Percentiles rank a stretch among this genome's conserved stretches.
Evolutionary conservation across 2,329 filamentous ascomycete genomes (phyloP).

Genomic region (Fusarium sp.): DNA sequence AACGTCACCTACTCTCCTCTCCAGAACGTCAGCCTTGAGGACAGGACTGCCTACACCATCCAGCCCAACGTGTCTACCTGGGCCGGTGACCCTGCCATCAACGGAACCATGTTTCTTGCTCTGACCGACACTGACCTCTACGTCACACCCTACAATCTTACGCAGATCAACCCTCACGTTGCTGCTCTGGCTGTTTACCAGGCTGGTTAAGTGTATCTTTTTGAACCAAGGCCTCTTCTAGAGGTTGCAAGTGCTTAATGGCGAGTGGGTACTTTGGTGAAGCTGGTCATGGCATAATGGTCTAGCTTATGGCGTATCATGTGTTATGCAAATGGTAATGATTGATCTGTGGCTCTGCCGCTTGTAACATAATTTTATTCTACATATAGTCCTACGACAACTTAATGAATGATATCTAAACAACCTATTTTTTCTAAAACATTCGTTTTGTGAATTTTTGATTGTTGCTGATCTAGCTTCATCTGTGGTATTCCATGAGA

Average conservation of each 20-base stretch:
- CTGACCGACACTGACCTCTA: conserved; percentile 75
- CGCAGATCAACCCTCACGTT: conserved; percentile 79
- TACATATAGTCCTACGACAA: not conserved
- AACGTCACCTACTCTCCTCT: conserved; percentile 77
- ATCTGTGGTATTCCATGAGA: not conserved
- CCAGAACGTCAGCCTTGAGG: conserved; percentile 58
- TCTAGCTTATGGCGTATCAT: not conserved
- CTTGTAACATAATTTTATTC: not conserved
- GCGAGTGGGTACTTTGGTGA: not conserved
- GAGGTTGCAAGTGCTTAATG: not conserved
- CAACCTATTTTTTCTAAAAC: too few relatives aligned
- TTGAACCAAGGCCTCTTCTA: not conserved
- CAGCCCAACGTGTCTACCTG: conserved; percentile 79
- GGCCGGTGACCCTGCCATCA: conserved; percentile 74
- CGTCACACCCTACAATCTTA: conserved; percentile 81
- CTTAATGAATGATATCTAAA: conserved; percentile 2
- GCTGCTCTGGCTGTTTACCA: conserved; percentile 80
- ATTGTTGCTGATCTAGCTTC: too few relatives aligned
- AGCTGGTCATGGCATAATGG: not conserved
- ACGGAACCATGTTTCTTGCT: conserved; percentile 83
- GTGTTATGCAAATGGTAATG: not conserved
- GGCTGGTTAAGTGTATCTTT: conserved; percentile 66
- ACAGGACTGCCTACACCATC: conserved; percentile 71
- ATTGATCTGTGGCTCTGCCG: not conserved
- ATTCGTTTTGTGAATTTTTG: not conserved